Evolutionary conservation across 306 rosid genomes (phyloP).

Genomic region (Coriaria nepalensis): DNA sequence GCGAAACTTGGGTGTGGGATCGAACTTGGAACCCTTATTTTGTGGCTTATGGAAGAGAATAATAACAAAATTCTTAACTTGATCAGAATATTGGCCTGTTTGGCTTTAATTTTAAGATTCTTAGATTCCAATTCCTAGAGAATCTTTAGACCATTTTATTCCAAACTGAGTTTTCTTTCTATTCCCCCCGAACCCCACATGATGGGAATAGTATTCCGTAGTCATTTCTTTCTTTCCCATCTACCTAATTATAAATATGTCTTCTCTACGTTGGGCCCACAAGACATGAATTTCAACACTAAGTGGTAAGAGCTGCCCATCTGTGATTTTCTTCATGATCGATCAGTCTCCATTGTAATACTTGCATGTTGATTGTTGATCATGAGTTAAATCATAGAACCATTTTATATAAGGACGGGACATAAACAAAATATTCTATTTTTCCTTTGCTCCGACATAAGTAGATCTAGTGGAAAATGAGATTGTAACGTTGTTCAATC

Average conservation of each 20-base stretch:
- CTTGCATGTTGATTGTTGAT: too few species aligned
- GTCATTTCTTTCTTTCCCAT: slow-evolving; percentile 78
- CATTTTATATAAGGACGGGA: too few species aligned
- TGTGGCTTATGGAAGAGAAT: slow-evolving; percentile 61
- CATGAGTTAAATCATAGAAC: too few species aligned
- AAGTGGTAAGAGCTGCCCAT: too few species aligned
- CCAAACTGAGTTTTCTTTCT: neutral
- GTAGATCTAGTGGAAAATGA: too few species aligned
- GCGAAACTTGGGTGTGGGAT: slow-evolving; percentile 28
- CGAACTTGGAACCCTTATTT: slow-evolving; percentile 87
- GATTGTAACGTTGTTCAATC: too few species aligned
- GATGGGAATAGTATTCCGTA: slow-evolving; percentile 98
- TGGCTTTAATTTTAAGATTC: slow-evolving; percentile 67
- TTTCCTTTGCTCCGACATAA: too few species aligned
- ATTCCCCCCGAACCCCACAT: slow-evolving; percentile 19
- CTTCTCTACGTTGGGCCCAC: slow-evolving; percentile 19
- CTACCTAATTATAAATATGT: slow-evolving; percentile 20
- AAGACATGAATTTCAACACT: too few species aligned
- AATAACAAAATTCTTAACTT: slow-evolving; percentile 71
- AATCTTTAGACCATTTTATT: slow-evolving; percentile 18
- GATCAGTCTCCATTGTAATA: too few species aligned
- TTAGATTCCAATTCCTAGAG: slow-evolving; percentile 42
- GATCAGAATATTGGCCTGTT: too few species aligned
- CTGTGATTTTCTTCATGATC: too few species aligned
- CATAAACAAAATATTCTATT: too few species aligned